Evolutionary conservation across 805 yeast species (phyloP), one percentile per base, ranked within the genome.

Genomic region (Lipomyces yamanashiensis): DNA sequence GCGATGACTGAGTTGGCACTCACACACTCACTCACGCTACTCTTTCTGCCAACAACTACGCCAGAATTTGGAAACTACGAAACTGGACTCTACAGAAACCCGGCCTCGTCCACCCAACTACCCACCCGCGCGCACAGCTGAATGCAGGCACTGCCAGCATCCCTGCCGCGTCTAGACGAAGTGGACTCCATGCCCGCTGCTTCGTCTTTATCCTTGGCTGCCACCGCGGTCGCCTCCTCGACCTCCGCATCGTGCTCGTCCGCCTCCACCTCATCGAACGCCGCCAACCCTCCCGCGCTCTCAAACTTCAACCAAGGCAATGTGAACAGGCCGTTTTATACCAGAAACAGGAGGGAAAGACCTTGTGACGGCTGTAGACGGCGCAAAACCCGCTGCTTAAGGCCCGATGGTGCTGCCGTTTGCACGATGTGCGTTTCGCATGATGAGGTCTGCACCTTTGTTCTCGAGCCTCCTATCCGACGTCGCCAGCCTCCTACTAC

Each of bases 301-400:
- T 12, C 9, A 19, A 15, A 19, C 9, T 23, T 23, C 12, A 12
- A 19, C 33, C 49, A 36, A 21, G 41, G 53, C 19, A 51, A n/a
- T 28, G 37, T 19, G 13, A 54, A 54, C 53, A 43, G 71, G 12
- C 71, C 73, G 5, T 68, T 63, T 36, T 69, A 58, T 57, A 70
- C 71, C 0, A 59, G 73, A 19, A 71, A 71, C 45, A 61, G 73
- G 36, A 61, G 68, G n/a, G 72, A 71, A 17, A 73, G 77, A 34
- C 81, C 81, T 5, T 78, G 81, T 60, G 72, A 75, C 50, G 75
- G 74, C 7, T 78, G 81, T 60, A 67, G 79, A n/a, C 70, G 74
- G 40, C 72, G 80, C 39, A 78, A 77, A 68, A 75, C 76, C 0
- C 72, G 74, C 62, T 76, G 79, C 48, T 63, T 72, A n/a, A 66